Percentiles rank a stretch among this genome's conserved stretches.
phyloP scores from a whole-genome alignment of 2,329 filamentous ascomycete genomes.

The Blastomyces gilchristii region DNA sequence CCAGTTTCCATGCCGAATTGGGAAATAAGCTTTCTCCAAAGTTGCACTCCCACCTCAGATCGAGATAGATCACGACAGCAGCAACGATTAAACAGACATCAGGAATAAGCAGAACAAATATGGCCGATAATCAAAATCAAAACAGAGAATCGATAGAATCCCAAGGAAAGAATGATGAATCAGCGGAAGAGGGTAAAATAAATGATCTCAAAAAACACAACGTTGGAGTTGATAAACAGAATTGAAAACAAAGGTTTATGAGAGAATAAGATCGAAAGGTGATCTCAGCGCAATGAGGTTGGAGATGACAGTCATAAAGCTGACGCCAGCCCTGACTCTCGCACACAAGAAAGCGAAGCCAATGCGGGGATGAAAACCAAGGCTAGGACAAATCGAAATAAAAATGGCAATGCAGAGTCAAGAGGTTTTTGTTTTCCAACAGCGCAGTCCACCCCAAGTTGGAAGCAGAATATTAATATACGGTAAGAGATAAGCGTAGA shows the following conservation, averaged over 20 bases:
- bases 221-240: background rate
- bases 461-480: background rate
- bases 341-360: background rate
- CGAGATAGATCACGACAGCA: background rate
- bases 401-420: background rate
- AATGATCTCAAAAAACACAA: background rate
- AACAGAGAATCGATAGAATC: background rate
- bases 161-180: background rate
- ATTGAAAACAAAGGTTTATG: background rate
- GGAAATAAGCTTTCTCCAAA: conserved; percentile 16
- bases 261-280: background rate
- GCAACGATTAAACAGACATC: background rate
- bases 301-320: background rate
- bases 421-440: background rate
- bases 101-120: background rate
- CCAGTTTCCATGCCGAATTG: conserved; percentile 45
- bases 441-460: background rate
- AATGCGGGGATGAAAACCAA: conserved; percentile 3
- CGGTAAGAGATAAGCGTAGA: background rate
- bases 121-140: background rate
- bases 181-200: background rate
- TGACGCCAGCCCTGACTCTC: background rate
- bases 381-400: conserved; percentile 4
- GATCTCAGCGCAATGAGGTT: background rate
- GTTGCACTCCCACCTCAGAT: background rate